Base-by-base conservation (phyloP, 2,329 filamentous ascomycete genomes). In the Paecilomyces fulvus region DNA sequence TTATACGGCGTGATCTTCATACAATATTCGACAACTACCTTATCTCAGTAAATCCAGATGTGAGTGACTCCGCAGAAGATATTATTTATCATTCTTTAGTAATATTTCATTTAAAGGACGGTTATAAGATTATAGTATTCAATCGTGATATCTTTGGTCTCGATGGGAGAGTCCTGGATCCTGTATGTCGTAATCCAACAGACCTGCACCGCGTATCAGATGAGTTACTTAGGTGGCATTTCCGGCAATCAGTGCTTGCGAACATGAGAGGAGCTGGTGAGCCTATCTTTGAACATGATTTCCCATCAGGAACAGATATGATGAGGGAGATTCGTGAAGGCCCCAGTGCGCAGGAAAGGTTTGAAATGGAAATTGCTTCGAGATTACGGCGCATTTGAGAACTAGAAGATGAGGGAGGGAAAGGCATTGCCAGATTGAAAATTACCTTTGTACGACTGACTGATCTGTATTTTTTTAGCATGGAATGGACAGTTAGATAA, bases 201-300 rank as follows among this genome's bases (percentile, higher is more conserved):
- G 53, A 60, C 51, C 55, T 49, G 21, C 46, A 54, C 14, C 48
- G 31, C 14, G 56, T 58, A 37, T 49, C 30, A 28, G 50, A 60
- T 49, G 14, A 52, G 4, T 54, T 64, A 3, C 57, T 65, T 30
- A 30, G 56, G 17, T 65, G 61, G 61, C 58, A 64, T 53, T 65
- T 61, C 56, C 5, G 60, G 48, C 62, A 65, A 52, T 33, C 53
- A 12, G 59, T 65, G 30, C 60, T 65, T 23, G 56, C 53, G 25
- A 65, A 63, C 25, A 63, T 64, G 58, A 60, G 56, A 49, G 61
- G n/a, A n/a, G 62, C 53, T 49, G 63, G 62, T n/a, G 61, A 59
- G 50, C 63, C 61, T 23, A 25, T 52, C 14, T 64, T 43, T n/a
- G 51, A 53, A 53, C 51, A 53, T n/a, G 51, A 53, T 23, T 37